These are phyloP conservation scores for Penicillium cataractarum DNA, from an alignment of 495 filamentous ascomycete genomes.

Conservation along the genomic window DNA sequence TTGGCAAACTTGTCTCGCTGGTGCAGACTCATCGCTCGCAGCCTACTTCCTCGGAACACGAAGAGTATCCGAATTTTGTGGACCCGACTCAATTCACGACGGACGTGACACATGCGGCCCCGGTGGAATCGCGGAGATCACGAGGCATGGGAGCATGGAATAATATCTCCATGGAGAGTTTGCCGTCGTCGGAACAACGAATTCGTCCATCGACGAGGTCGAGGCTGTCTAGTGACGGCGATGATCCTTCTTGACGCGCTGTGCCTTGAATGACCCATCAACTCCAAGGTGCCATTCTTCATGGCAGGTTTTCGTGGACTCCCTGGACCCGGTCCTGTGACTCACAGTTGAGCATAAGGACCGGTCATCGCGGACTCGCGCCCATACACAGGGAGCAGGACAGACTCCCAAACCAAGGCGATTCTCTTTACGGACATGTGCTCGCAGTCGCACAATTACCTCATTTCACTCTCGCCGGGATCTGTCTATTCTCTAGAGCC, in stretches of 20 bases:
- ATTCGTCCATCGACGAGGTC: conserved; percentile 27
- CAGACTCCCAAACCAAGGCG: not conserved
- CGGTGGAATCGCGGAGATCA: conserved; percentile 17
- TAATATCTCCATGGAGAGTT: conserved; percentile 39
- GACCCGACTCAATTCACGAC: conserved; percentile 40
- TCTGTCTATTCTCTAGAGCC: too few species aligned
- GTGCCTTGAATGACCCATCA: too few species aligned
- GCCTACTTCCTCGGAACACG: conserved; percentile 38
- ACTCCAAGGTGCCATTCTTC: not conserved
- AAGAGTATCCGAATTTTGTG: conserved; percentile 44
- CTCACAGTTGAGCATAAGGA: not conserved
- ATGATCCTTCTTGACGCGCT: conserved; percentile 25
- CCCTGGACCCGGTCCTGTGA: not conserved
- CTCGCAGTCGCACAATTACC: not conserved
- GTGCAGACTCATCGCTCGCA: conserved; percentile 38
- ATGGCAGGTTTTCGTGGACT: not conserved
- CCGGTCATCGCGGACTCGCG: not conserved
- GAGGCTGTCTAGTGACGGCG: conserved; percentile 19
- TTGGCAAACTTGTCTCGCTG: conserved; percentile 47
- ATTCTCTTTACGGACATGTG: too few species aligned
- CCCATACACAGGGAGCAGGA: not conserved
- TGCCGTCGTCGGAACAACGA: conserved; percentile 33
- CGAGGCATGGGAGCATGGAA: conserved; percentile 29
- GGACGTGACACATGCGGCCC: conserved; percentile 44
- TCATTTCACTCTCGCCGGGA: not conserved